These are phyloP conservation scores for Zygnema cylindricum DNA, from an alignment of 139 green algal species.

Conservation along the genomic window DNA sequence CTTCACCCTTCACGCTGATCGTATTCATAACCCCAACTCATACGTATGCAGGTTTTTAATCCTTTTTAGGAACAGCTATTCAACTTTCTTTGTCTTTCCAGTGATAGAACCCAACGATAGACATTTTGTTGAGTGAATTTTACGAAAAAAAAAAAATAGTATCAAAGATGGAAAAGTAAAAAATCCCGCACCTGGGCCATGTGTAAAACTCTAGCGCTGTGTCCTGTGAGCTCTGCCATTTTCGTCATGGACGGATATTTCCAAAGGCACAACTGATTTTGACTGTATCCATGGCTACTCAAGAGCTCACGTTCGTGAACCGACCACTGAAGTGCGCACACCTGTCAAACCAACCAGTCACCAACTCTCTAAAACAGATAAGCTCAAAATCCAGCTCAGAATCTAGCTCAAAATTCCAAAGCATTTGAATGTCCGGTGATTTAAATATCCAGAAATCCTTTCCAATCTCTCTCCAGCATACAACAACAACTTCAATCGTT, in stretches of 20 bases:
- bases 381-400: too few species aligned
- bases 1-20: too few species aligned
- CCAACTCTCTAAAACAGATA: too few species aligned
- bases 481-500: too few species aligned
- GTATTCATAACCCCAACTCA: too few species aligned
- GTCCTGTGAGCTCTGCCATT: conserved; percentile 79
- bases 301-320: conserved; percentile 79
- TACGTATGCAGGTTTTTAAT: not conserved
- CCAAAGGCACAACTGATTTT: conserved; percentile 87
- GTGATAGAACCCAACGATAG: not conserved
- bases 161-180: not conserved
- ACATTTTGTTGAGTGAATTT: not conserved
- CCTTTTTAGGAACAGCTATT: not conserved
- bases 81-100: not conserved
- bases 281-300: conserved; percentile 77
- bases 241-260: conserved; percentile 83
- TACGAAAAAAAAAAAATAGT: not conserved
- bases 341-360: conserved; percentile 72
- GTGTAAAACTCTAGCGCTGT: conserved; percentile 79
- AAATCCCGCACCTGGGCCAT: conserved; percentile 60
- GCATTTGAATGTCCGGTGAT: too few species aligned
- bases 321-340: conserved; percentile 82
- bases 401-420: too few species aligned
- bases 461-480: too few species aligned
- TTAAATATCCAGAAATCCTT: too few species aligned